These are phyloP conservation scores for Helianthus annuus DNA, from an alignment of 129 eudicot genomes.

Conservation along the genomic window HanXRQr2.0-SUNRISE NC_035441.2:181621623-181622122, in stretches of 20 bases:
- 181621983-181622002: background rate
- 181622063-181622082: background rate
- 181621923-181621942: background rate
- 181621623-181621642: background rate
- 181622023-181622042: background rate
- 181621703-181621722: conserved; percentile 16
- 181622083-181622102: background rate
- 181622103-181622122: background rate
- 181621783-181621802: conserved; percentile 1
- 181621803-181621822: background rate
- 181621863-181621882: background rate
- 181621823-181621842: too few species aligned
- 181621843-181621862: background rate
- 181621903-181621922: background rate
- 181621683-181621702: conserved; percentile 43
- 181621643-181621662: conserved; percentile 2
- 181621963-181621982: background rate
- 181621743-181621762: background rate
- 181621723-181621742: conserved; percentile 45
- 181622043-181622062: conserved; percentile 4
- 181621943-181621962: background rate
- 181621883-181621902: background rate
- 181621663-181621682: conserved; percentile 34
- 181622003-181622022: background rate
- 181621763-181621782: background rate